Conservation (phyloP, 2,329 filamentous ascomycete species). For the Sphaerulina musiva region DNA sequence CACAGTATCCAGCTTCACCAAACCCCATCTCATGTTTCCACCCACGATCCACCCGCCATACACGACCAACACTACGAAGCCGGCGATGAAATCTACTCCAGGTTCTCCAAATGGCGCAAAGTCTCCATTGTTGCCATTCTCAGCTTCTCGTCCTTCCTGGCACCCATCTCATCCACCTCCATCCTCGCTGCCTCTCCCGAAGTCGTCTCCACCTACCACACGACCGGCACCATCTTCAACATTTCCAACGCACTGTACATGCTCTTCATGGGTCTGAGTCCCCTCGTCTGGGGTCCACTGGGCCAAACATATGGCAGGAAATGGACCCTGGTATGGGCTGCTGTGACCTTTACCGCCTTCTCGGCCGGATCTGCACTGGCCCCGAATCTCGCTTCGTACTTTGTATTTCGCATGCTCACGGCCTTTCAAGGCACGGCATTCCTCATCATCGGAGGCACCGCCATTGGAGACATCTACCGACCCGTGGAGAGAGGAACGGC, state of each 20-base stretch:
- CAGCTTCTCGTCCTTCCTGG: conserved; percentile 68
- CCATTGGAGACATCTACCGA: conserved; percentile 54
- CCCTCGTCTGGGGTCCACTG: conserved; percentile 66
- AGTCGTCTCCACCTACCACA: conserved; percentile 50
- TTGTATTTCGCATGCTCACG: conserved; percentile 66
- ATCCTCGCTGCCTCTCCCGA: conserved; percentile 69
- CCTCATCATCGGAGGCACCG: conserved; percentile 63
- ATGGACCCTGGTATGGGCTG: conserved; percentile 51
- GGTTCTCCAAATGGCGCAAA: conserved; percentile 57
- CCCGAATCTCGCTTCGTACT: conserved; percentile 64
- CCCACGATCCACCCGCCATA: conserved; percentile 27
- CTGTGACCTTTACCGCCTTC: conserved; percentile 59
- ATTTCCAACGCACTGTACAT: conserved; percentile 70
- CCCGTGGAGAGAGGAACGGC: conserved; percentile 63
- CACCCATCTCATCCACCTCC: conserved; percentile 67
- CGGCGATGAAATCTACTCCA: conserved; percentile 56
- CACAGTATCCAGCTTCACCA: conserved; percentile 27
- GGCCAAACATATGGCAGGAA: conserved; percentile 46
- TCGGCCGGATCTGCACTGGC: conserved; percentile 67
- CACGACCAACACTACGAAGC: conserved; percentile 36
- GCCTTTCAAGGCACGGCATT: conserved; percentile 66
- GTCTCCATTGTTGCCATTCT: conserved; percentile 60
- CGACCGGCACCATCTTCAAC: conserved; percentile 64
- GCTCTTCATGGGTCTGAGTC: conserved; percentile 64
- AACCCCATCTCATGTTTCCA: conserved; percentile 27